phyloP scores from a whole-genome alignment of 331 rosid genomes.

The Cydonia oblonga region DNA sequence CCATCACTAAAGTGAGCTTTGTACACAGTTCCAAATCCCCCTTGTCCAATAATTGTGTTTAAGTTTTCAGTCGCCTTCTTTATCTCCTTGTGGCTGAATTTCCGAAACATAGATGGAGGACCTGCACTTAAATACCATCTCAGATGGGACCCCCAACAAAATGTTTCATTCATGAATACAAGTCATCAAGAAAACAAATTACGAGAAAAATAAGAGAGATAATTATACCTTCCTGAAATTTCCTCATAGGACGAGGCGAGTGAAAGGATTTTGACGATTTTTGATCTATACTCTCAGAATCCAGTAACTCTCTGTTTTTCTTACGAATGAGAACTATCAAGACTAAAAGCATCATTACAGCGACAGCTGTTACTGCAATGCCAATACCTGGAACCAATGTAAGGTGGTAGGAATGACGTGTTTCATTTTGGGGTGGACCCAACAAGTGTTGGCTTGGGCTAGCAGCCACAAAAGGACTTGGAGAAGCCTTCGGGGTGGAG shows the following conservation, averaged over 20 bases:
- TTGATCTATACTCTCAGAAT: constrained; percentile 36
- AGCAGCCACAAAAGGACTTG: constrained; percentile 59
- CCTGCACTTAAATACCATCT: constrained; percentile 37
- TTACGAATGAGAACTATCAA: constrained; percentile 71
- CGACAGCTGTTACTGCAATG: constrained; percentile 62
- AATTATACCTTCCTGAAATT: constrained; percentile 75
- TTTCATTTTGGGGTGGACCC: constrained; percentile 35
- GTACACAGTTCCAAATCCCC: constrained; percentile 96
- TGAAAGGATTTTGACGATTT: constrained; percentile 44
- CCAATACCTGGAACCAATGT: constrained; percentile 66
- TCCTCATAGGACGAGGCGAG: constrained; percentile 38
- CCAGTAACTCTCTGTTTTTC: constrained; percentile 67
- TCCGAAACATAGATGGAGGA: constrained; percentile 60
- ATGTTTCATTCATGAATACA: neutral
- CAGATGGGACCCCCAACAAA: constrained; percentile 3
- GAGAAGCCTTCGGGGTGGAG: constrained; percentile 56
- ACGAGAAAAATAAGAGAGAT: neutral
- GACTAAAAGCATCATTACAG: constrained; percentile 56
- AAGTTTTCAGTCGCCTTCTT: constrained; percentile 82
- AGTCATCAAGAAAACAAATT: constrained; percentile 10
- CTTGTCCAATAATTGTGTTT: constrained; percentile 72
- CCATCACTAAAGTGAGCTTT: constrained; percentile 78
- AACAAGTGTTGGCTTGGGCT: constrained; percentile 51
- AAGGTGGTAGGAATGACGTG: constrained; percentile 54
- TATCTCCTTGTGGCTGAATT: constrained; percentile 81